These are phyloP conservation scores for Penicillium verhagenii DNA, from an alignment of 495 filamentous ascomycete species.

Conservation along the genomic window DNA sequence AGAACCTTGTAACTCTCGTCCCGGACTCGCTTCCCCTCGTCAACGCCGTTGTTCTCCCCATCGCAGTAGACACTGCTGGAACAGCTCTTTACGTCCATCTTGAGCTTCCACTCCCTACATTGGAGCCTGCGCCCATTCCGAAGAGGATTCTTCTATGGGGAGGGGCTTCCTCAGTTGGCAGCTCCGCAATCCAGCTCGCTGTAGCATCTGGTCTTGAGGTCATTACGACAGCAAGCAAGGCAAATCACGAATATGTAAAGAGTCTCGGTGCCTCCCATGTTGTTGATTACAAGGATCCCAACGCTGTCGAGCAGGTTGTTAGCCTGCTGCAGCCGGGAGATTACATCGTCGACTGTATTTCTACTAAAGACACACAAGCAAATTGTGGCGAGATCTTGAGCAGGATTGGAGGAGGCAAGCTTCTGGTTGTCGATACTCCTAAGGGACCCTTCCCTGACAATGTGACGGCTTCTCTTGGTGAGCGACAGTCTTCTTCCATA, in stretches of 20 bases:
- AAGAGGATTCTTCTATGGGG: slow-evolving; percentile 38
- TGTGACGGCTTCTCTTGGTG: slow-evolving; percentile 13
- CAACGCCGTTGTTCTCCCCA: slow-evolving; percentile 46
- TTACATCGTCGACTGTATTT: slow-evolving; percentile 24
- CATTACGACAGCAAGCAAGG: slow-evolving; percentile 31
- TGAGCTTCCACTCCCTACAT: slow-evolving; percentile 20
- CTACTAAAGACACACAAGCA: slow-evolving; percentile 8
- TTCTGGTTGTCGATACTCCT: slow-evolving; percentile 15
- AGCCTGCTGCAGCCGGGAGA: slow-evolving; percentile 20
- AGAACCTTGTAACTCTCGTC: slow-evolving; percentile 24
- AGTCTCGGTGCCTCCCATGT: slow-evolving; percentile 33
- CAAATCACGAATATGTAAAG: slow-evolving; percentile 35
- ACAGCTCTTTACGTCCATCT: slow-evolving; percentile 45
- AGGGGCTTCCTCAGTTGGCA: slow-evolving; percentile 32
- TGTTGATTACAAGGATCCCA: slow-evolving; percentile 35
- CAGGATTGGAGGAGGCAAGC: slow-evolving; percentile 32
- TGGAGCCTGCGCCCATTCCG: slow-evolving; percentile 13
- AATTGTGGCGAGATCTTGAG: slow-evolving; percentile 29
- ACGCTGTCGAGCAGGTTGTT: slow-evolving; percentile 20
- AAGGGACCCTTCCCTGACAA: slow-evolving; percentile 5
- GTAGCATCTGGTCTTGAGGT: slow-evolving; percentile 32
- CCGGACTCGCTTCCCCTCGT: slow-evolving; percentile 42
- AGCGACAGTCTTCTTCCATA: neutral
- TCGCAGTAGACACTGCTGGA: slow-evolving; percentile 47
- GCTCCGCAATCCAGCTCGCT: slow-evolving; percentile 36